Conservation (phyloP, 2,329 filamentous ascomycete genomes). For the Lasiodiplodia hormozganensis region DNA sequence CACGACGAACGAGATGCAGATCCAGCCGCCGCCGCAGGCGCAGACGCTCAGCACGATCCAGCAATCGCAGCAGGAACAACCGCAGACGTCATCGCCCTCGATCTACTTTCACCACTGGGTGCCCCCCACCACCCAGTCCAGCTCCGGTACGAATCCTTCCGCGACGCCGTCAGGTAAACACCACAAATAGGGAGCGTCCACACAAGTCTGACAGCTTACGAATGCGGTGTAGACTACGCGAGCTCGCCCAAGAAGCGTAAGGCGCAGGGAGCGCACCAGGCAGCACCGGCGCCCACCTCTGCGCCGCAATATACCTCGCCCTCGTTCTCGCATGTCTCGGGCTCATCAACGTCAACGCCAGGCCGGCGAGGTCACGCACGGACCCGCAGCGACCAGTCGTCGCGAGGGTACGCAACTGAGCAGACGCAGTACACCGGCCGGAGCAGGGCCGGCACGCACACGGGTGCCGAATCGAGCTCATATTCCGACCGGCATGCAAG, state of each 20-base stretch:
- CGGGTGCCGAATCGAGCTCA: slow-evolving; percentile 27
- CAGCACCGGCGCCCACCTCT: slow-evolving; percentile 59
- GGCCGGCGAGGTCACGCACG: slow-evolving; percentile 27
- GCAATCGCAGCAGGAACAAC: slow-evolving; percentile 63
- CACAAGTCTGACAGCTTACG: slow-evolving; percentile 48
- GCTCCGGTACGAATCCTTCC: slow-evolving; percentile 68
- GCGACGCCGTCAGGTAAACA: slow-evolving; percentile 73
- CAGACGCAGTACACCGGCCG: slow-evolving; percentile 26
- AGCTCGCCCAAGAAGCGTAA: slow-evolving; percentile 89
- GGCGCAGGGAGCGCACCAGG: slow-evolving; percentile 62
- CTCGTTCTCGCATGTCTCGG: slow-evolving; percentile 29
- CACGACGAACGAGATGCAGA: slow-evolving; percentile 60
- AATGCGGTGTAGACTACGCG: slow-evolving; percentile 66
- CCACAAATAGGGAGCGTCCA: slow-evolving; percentile 44
- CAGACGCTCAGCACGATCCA: slow-evolving; percentile 51
- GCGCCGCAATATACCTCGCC: slow-evolving; percentile 51
- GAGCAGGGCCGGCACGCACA: slow-evolving; percentile 25
- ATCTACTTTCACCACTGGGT: slow-evolving; percentile 96
- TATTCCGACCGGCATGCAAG: slow-evolving; percentile 26
- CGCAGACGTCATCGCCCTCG: slow-evolving; percentile 69
- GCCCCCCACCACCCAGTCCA: slow-evolving; percentile 72
- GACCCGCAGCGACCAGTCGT: slow-evolving; percentile 29
- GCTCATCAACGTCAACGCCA: slow-evolving; percentile 26
- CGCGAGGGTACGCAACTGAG: slow-evolving; percentile 15
- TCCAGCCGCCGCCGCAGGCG: slow-evolving; percentile 55